Conservation (phyloP, 306 rosid species). For the Medicago arabica region DNA sequence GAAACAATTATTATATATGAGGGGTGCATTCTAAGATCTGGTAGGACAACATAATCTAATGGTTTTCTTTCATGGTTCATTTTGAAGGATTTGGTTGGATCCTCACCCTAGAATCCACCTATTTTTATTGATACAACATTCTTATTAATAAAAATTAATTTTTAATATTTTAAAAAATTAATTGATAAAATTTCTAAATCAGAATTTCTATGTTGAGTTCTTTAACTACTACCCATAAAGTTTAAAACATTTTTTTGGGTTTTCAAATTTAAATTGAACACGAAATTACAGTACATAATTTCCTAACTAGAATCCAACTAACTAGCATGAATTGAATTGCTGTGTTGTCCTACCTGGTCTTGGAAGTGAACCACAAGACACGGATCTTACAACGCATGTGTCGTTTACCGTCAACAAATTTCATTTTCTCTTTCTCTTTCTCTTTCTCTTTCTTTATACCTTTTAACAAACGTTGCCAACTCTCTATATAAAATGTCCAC, state of each 20-base stretch:
- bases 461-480: not conserved
- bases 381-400: slow-evolving; percentile 47
- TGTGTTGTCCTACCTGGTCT: slow-evolving; percentile 17
- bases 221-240: no score
- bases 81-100: no score
- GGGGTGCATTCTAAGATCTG: no score
- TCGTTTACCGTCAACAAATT: slow-evolving; percentile 4
- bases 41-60: no score
- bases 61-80: no score
- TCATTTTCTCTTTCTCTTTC: not conserved
- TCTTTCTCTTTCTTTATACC: not conserved
- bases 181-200: no score
- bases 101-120: no score
- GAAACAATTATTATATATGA: no score
- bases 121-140: no score
- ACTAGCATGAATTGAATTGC: not conserved
- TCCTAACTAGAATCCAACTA: slow-evolving; percentile 23
- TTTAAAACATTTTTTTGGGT: not conserved
- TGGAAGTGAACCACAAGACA: slow-evolving; percentile 44
- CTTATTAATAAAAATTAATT: no score
- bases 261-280: not conserved
- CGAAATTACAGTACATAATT: not conserved
- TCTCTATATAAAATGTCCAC: slow-evolving; percentile 25
- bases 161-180: no score
- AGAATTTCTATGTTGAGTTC: no score